A percentile compares a stretch with the other conserved stretches of the same genome.
Conservation (phyloP, 1,284 basidiomycete species). For the Laetiporus sulphureus region DNA sequence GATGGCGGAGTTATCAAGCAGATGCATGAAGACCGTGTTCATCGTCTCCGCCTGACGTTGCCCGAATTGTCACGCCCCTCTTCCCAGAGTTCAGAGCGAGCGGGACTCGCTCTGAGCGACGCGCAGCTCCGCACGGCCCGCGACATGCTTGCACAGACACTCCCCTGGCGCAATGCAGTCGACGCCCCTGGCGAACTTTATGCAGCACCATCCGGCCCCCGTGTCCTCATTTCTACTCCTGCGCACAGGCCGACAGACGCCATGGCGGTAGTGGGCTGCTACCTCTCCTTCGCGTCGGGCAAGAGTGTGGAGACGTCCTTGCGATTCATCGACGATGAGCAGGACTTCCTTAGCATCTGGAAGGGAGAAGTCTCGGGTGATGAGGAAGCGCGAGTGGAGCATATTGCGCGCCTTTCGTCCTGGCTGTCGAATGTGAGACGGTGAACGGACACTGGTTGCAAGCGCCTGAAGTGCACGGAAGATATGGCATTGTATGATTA, state of each 20-base stretch:
- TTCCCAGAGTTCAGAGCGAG: constrained; percentile 8
- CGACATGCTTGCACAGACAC: constrained; percentile 23
- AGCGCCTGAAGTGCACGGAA: constrained; percentile 5
- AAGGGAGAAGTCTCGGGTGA: constrained; percentile 26
- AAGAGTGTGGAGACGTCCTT: constrained; percentile 18
- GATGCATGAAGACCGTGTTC: constrained; percentile 10
- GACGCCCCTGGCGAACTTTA: constrained; percentile 1
- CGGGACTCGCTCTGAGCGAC: constrained; percentile 21
- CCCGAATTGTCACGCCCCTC: constrained; percentile 10
- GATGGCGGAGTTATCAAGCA: constrained; percentile 9
- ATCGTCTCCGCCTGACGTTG: constrained; percentile 16
- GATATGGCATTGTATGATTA: constrained; percentile 3
- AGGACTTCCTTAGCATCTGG: constrained; percentile 22
- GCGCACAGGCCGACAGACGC: constrained; percentile 21
- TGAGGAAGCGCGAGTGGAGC: constrained; percentile 20
- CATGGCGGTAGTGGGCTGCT: constrained; percentile 21
- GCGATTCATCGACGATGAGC: constrained; percentile 21
- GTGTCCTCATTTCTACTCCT: constrained; percentile 21
- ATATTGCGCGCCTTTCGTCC: constrained; percentile 20
- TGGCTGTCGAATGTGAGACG: constrained; percentile 16
- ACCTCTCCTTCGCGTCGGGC: constrained; percentile 20
- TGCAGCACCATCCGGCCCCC: constrained; percentile 6
- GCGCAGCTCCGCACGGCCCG: constrained; percentile 22
- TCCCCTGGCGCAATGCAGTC: constrained; percentile 12
- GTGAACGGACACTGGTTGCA: too few species aligned